Percentiles rank a stretch among this genome's conserved stretches.
These are phyloP conservation scores for Lactifluus volemus DNA, from an alignment of 768 basidiomycete species.

Conservation along the genomic window DNA sequence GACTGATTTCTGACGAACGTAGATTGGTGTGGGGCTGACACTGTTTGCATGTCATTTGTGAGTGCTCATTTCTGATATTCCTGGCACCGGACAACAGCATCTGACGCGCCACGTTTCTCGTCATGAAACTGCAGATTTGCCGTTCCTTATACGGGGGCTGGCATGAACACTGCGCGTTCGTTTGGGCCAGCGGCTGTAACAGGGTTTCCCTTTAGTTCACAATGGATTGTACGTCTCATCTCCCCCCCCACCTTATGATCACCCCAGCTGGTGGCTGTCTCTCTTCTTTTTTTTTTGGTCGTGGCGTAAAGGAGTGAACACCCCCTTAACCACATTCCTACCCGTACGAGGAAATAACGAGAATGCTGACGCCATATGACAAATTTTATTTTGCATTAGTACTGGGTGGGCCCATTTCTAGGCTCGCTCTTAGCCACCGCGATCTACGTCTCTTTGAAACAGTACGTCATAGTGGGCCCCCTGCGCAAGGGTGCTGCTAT, in stretches of 20 bases:
- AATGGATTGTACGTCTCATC: slow-evolving; percentile 51
- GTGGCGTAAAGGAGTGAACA: not conserved
- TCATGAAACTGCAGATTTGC: slow-evolving; percentile 37
- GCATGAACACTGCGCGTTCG: slow-evolving; percentile 60
- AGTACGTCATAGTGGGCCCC: slow-evolving; percentile 25
- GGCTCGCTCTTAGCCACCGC: slow-evolving; percentile 51
- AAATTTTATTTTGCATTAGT: slow-evolving; percentile 29
- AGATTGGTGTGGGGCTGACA: slow-evolving; percentile 60
- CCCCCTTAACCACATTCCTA: slow-evolving; percentile 2
- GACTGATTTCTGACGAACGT: not conserved
- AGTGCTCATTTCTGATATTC: slow-evolving; percentile 17
- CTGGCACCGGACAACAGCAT: not conserved
- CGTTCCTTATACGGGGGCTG: slow-evolving; percentile 54
- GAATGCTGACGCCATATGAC: slow-evolving; percentile 6
- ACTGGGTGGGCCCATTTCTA: slow-evolving; percentile 64
- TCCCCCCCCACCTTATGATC: not conserved
- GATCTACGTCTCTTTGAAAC: slow-evolving; percentile 52
- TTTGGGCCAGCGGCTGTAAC: slow-evolving; percentile 63
- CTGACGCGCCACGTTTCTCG: not conserved
- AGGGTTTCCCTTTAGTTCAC: slow-evolving; percentile 42
- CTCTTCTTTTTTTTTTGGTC: not conserved
- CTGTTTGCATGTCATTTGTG: slow-evolving; percentile 56
- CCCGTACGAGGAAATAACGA: not conserved
- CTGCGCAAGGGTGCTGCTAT: not conserved
- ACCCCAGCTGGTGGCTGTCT: not conserved